These are phyloP conservation scores for Kwoniella sp. DNA, from an alignment of 768 basidiomycete species.

Conservation along the genomic window DNA sequence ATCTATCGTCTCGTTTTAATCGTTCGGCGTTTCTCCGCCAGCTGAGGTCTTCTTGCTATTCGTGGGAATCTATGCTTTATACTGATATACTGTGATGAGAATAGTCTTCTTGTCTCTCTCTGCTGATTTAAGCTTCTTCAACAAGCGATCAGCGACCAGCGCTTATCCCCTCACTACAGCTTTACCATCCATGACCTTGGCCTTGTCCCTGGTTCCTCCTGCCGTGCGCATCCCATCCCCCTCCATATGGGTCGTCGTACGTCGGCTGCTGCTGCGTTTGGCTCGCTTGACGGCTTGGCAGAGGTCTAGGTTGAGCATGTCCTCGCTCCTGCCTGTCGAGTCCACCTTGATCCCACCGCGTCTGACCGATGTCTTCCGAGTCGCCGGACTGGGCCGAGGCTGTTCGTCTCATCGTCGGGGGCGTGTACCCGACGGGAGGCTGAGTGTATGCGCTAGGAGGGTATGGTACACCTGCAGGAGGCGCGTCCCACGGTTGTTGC, in stretches of 20 bases:
- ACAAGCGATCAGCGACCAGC: conserved; percentile 10
- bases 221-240: conserved; percentile 12
- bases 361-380: conserved; percentile 12
- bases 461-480: conserved; percentile 33
- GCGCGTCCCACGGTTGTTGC: conserved; percentile 7
- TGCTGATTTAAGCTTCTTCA: too few species aligned
- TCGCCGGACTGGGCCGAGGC: conserved; percentile 11
- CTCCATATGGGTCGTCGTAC: not conserved
- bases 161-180: not conserved
- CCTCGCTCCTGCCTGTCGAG: conserved; percentile 11
- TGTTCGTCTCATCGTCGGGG: conserved; percentile 33
- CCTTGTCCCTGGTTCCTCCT: conserved; percentile 14
- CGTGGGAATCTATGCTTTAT: conserved; percentile 1
- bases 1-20: not conserved
- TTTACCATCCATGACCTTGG: conserved; percentile 19
- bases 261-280: conserved; percentile 2
- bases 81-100: not conserved
- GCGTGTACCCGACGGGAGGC: conserved; percentile 46
- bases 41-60: too few species aligned
- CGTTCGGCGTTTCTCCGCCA: not conserved
- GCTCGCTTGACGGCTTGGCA: conserved; percentile 6
- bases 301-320: not conserved
- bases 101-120: not conserved
- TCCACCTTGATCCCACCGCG: conserved; percentile 25
- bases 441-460: conserved; percentile 47